phyloP scores from a whole-genome alignment of 2,329 filamentous ascomycete genomes.

The Cercospora sp. region DNA sequence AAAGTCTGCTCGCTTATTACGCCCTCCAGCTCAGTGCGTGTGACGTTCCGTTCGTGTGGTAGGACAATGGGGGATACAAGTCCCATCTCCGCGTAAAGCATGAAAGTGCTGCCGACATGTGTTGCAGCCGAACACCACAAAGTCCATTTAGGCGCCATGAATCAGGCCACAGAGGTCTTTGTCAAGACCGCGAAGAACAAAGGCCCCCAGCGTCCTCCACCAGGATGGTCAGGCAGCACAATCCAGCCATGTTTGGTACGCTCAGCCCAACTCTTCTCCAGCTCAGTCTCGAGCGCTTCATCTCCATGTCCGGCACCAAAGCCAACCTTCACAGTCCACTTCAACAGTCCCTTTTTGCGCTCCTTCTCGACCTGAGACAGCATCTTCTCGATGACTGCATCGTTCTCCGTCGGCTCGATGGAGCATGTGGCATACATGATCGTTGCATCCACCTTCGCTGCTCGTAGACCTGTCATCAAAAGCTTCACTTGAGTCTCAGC shows the following conservation, averaged over 20 bases:
- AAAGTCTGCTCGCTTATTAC: too few species aligned
- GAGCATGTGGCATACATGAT: conserved; percentile 48
- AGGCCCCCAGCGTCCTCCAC: conserved; percentile 43
- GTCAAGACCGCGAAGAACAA: conserved; percentile 45
- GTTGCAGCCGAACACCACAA: too few species aligned
- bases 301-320: conserved; percentile 24
- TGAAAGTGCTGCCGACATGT: too few species aligned
- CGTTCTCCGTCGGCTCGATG: conserved; percentile 45
- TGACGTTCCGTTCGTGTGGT: too few species aligned
- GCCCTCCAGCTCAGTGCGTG: too few species aligned
- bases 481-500: conserved; percentile 41
- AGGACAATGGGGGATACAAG: too few species aligned
- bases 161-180: conserved; percentile 34
- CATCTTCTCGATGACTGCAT: conserved; percentile 44
- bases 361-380: conserved; percentile 42
- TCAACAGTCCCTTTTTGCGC: conserved; percentile 38
- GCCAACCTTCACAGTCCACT: conserved; percentile 39
- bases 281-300: conserved; percentile 22
- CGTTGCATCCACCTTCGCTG: conserved; percentile 40
- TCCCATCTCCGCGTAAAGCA: too few species aligned
- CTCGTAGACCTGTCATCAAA: conserved; percentile 42
- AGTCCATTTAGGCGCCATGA: too few species aligned
- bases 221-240: conserved; percentile 44
- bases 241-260: conserved; percentile 45
- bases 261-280: conserved; percentile 34